A percentile compares a stretch with the other conserved stretches of the same genome.
Evolutionary conservation across 345 rosid genomes (phyloP).

Genomic region (Populus ilicifolia): DNA sequence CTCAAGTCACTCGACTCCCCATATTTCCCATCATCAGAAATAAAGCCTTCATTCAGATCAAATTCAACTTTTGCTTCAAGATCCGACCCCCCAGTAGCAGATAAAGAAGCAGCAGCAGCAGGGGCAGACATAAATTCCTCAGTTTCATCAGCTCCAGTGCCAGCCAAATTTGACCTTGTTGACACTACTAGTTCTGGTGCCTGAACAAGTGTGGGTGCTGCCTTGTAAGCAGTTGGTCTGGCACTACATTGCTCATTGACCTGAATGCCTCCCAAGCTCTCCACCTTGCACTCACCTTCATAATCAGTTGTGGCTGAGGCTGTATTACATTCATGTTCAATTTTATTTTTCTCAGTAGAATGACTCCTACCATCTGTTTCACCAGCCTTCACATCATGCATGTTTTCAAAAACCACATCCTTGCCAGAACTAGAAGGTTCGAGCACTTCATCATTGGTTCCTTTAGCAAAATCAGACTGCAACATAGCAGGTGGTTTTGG

Average conservation of each 20-base stretch:
- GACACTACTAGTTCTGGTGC: constrained; percentile 29
- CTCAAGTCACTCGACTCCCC: constrained; percentile 40
- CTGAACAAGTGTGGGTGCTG: constrained; percentile 17
- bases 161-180: constrained; percentile 31
- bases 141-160: constrained; percentile 40
- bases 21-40: constrained; percentile 49
- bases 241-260: constrained; percentile 16
- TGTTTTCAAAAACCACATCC: constrained; percentile 17
- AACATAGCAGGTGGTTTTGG: constrained; percentile 27
- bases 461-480: constrained; percentile 28
- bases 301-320: constrained; percentile 23
- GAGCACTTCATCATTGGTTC: constrained; percentile 20
- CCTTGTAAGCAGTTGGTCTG: constrained; percentile 16
- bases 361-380: constrained; percentile 17
- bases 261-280: constrained; percentile 23
- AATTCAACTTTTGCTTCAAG: constrained; percentile 63
- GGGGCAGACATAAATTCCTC: constrained; percentile 39
- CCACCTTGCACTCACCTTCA: constrained; percentile 36
- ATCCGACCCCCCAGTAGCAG: constrained; percentile 34
- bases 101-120: constrained; percentile 22
- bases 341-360: constrained; percentile 23
- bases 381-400: constrained; percentile 28
- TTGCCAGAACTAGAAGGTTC: constrained; percentile 22
- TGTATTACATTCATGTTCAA: constrained; percentile 23
- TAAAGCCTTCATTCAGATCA: constrained; percentile 82